A percentile compares a stretch with the other conserved stretches of the same genome.
These are phyloP conservation scores for Suillus subaureus DNA, from an alignment of 768 basidiomycete species.

Conservation along the genomic window DNA sequence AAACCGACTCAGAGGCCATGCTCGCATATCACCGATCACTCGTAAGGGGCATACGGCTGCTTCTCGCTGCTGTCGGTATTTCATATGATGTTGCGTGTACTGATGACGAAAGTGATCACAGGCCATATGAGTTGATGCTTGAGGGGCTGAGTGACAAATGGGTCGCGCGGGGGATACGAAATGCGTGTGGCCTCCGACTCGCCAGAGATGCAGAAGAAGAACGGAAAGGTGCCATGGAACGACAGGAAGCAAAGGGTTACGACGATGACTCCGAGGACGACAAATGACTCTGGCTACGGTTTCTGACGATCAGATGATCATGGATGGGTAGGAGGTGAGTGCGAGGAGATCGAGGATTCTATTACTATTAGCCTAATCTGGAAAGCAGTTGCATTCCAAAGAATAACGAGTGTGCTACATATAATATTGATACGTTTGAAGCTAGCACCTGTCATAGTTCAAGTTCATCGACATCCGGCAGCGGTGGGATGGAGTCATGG, in stretches of 20 bases:
- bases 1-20: too few relatives aligned
- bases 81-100: too few relatives aligned
- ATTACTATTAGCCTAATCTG: background rate
- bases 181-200: constrained; percentile 18
- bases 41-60: too few relatives aligned
- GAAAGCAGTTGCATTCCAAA: background rate
- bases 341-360: background rate
- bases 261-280: background rate
- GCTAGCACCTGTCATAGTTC: too few relatives aligned
- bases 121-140: background rate
- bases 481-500: too few relatives aligned
- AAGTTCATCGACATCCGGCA: too few relatives aligned
- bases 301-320: background rate
- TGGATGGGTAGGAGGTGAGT: background rate
- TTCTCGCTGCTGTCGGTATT: too few relatives aligned
- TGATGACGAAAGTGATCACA: background rate
- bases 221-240: background rate
- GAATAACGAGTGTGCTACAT: too few relatives aligned
- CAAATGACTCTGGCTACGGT: background rate
- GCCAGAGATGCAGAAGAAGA: constrained; percentile 5
- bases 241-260: background rate
- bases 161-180: constrained; percentile 13
- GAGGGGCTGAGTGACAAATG: background rate
- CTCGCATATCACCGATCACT: too few relatives aligned
- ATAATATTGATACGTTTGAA: too few relatives aligned